Evolutionary conservation across 345 rosid species (phyloP).

Genomic region (Adansonia digitata): DNA sequence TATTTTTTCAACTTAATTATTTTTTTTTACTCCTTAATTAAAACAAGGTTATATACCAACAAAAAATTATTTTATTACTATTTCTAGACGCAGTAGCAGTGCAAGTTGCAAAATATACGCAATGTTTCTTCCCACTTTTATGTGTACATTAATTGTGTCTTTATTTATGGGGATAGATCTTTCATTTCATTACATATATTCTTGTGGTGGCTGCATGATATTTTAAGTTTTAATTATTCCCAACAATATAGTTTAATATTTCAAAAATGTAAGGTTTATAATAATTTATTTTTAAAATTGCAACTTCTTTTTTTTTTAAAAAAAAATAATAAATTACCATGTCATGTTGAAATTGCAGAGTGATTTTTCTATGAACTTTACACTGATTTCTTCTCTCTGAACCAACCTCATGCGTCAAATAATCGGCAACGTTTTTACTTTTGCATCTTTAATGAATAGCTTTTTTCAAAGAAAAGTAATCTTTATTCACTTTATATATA

Average conservation of each 20-base stretch:
- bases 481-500: not conserved
- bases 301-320: no score
- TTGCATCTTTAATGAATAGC: not conserved
- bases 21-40: not conserved
- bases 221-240: not conserved
- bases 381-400: not conserved
- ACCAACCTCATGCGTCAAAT: not conserved
- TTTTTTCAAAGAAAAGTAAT: not conserved
- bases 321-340: no score
- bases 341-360: not conserved
- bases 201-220: not conserved
- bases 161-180: no score
- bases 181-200: not conserved
- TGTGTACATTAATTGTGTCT: not conserved
- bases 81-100: not conserved
- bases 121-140: not conserved
- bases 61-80: not conserved
- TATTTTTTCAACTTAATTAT: not conserved
- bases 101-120: not conserved
- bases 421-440: not conserved
- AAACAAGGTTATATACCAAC: not conserved
- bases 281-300: no score
- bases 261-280: no score
- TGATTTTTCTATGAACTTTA: not conserved
- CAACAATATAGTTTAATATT: no score